Evolutionary conservation across 495 filamentous ascomycete genomes (phyloP), one percentile per base, ranked within the genome.

Genomic region (Geopyxis carbonaria): DNA sequence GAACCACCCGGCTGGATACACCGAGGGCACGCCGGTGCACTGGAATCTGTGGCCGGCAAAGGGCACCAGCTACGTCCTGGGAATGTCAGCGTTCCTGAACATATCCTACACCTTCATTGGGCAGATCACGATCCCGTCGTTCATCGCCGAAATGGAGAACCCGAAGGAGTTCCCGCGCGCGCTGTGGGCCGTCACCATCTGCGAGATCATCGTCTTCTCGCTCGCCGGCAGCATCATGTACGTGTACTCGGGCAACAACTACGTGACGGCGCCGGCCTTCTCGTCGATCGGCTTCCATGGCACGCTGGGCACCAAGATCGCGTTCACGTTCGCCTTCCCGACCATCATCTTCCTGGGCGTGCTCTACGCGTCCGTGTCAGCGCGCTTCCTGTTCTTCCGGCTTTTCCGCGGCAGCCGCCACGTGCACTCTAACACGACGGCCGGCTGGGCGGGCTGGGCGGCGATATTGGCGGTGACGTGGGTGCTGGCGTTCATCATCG

Each of bases 41-140:
- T n/a, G n/a, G n/a, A n/a, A n/a, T n/a, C n/a, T n/a, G n/a, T n/a
- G n/a, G n/a, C 79, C 83, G 0, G 56, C 70, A n/a, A 57, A 61
- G 2, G 68, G 72, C n/a, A 86, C 80, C 0, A 76, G 76, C 0
- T 89, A 84, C 42, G 78, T 92, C 11, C 61, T 63, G 4, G 83
- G 77, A 5, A 69, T 87, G 60, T 81, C 69, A 34, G 83, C 82
- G 2, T 89, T 89, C 60, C 61, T 91, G 46, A 92, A 92, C 57
- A 91, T 92, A 52, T 73, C 70, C 58, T 92, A 89, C 58, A 92
- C 83, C 5, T 89, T 92, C 59, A 89, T 92, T 46, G 83, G 83
- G 3, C 83, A 92, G 55, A 92, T 92, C 57, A 92, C 83, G 0
- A 64, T 92, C 18, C 83, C 83, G 2, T 80, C 75, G 49, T 92